A percentile compares a stretch with the other conserved stretches of the same genome.
phyloP scores from a whole-genome alignment of 116 monocot species.

The Iris pallida region DNA sequence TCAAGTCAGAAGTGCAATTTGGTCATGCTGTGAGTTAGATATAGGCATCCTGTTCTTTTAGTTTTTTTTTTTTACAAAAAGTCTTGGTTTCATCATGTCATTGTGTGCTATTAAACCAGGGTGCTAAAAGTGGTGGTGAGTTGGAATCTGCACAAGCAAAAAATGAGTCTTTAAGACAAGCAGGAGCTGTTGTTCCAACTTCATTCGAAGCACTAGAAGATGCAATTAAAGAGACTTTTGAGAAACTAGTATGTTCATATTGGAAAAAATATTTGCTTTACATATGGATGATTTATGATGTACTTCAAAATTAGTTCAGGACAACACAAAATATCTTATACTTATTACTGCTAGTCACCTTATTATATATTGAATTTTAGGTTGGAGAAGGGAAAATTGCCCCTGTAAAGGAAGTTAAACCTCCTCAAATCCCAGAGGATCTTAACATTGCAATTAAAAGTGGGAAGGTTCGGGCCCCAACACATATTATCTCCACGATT shows the following conservation, averaged over 20 bases:
- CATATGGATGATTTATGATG: not conserved
- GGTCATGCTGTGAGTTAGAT: constrained; percentile 87
- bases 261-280: not conserved
- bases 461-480: constrained; percentile 96
- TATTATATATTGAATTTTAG: constrained; percentile 21
- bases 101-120: constrained; percentile 35
- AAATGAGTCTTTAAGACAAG: constrained; percentile 84
- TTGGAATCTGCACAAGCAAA: constrained; percentile 97
- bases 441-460: constrained; percentile 79
- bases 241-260: constrained; percentile 63
- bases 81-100: not conserved
- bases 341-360: not conserved
- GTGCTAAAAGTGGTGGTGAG: constrained; percentile 99
- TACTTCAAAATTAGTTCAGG: not conserved
- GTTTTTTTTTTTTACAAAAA: not conserved
- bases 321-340: not conserved
- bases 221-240: constrained; percentile 84
- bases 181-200: constrained; percentile 94
- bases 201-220: constrained; percentile 90
- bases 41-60: constrained; percentile 2
- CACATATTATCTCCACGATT: constrained; percentile 96
- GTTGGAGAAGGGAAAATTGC: constrained; percentile 84
- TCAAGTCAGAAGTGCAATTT: constrained; percentile 99
- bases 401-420: constrained; percentile 60
- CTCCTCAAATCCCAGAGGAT: constrained; percentile 93